These are phyloP conservation scores for Tricholoma matsutake DNA, from an alignment of 768 basidiomycete species.

Conservation along the genomic window DNA sequence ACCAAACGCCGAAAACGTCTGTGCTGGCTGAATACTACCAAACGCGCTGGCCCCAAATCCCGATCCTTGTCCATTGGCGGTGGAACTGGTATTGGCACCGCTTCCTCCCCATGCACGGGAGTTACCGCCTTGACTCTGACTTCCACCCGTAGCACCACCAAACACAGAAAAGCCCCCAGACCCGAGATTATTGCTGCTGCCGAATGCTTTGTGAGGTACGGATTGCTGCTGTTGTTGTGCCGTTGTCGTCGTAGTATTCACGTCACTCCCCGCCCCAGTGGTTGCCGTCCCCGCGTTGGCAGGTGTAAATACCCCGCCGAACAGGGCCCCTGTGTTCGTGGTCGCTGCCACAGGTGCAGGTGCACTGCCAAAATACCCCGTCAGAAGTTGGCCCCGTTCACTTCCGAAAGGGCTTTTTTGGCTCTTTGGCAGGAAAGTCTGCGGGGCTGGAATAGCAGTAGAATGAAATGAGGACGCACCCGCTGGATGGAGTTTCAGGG, in stretches of 20 bases:
- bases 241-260: too few species aligned
- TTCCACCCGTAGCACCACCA: neutral
- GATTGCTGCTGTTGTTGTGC: neutral
- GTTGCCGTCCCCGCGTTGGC: too few species aligned
- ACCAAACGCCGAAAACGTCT: neutral
- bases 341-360: neutral
- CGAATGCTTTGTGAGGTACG: neutral
- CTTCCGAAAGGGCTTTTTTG: too few species aligned
- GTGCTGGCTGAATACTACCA: neutral
- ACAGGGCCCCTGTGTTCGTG: neutral
- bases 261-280: too few species aligned
- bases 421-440: too few species aligned
- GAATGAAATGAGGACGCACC: neutral
- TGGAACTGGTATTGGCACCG: too few species aligned
- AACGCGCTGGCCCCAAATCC: neutral
- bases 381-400: too few species aligned
- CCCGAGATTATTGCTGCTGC: neutral
- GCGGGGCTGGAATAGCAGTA: too few species aligned
- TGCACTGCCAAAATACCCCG: neutral
- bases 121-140: too few species aligned
- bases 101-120: too few species aligned
- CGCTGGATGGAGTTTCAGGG: neutral
- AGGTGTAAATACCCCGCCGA: neutral
- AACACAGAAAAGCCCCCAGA: neutral
- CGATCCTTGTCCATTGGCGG: neutral